These are phyloP conservation scores for Pichia norvegensis DNA, from an alignment of 1,139 yeast genomes.

Conservation along the genomic window DNA sequence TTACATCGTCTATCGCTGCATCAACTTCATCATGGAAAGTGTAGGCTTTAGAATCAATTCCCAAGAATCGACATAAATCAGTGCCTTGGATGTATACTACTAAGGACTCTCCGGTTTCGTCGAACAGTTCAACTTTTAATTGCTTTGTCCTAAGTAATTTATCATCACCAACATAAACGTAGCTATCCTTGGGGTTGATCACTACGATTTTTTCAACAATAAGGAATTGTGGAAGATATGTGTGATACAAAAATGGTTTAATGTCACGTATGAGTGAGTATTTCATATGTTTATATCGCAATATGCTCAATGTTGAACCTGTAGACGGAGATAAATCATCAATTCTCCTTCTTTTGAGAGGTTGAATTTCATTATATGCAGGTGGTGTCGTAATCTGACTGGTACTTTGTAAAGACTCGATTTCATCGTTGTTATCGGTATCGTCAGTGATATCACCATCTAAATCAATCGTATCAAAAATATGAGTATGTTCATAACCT, in stretches of 20 bases:
- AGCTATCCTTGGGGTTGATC: background rate
- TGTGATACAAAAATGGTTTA: background rate
- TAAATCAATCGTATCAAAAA: constrained; percentile 1
- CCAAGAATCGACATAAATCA: constrained; percentile 5
- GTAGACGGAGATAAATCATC: background rate
- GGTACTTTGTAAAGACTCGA: background rate
- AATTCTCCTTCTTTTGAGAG: background rate
- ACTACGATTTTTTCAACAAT: background rate
- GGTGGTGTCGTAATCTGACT: background rate
- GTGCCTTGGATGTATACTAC: background rate
- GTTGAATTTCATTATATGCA: background rate
- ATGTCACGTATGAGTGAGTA: constrained; percentile 4
- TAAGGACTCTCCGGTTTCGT: constrained; percentile 2
- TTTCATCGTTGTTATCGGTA: background rate
- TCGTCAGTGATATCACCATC: constrained; percentile 1
- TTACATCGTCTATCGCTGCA: background rate
- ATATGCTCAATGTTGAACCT: background rate
- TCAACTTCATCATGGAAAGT: constrained; percentile 1
- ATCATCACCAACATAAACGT: background rate
- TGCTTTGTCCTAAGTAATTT: background rate
- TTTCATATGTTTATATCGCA: background rate
- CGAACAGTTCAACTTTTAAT: constrained; percentile 1
- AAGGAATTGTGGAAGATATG: background rate
- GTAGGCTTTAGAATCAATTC: background rate
- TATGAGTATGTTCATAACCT: constrained; percentile 1